Percentiles rank a stretch among this genome's conserved stretches.
phyloP scores from a whole-genome alignment of 1,284 basidiomycete species.

The Ceratobasidium sp. region DNA sequence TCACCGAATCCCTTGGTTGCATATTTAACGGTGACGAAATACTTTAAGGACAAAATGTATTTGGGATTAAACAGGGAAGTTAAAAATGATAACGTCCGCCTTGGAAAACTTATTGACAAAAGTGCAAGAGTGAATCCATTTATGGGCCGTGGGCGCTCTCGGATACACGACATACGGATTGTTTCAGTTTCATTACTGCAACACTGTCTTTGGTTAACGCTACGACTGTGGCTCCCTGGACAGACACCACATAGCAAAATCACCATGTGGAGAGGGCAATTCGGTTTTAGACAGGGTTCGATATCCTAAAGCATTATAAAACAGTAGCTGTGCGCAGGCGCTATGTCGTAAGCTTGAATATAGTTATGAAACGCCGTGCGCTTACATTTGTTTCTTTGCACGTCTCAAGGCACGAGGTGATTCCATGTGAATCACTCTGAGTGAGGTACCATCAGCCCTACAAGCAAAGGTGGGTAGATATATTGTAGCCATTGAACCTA shows the following conservation, averaged over 20 bases:
- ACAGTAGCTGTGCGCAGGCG: slow-evolving; percentile 1
- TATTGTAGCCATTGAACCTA: too few relatives aligned
- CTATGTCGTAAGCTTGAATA: background rate
- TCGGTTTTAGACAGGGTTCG: background rate
- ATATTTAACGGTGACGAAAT: too few relatives aligned
- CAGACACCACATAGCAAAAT: slow-evolving; percentile 14
- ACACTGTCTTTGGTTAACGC: too few relatives aligned
- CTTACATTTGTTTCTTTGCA: slow-evolving; percentile 2
- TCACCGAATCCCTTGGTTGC: too few relatives aligned
- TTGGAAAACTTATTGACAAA: too few relatives aligned
- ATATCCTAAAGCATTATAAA: slow-evolving; percentile 15
- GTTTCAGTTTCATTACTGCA: too few relatives aligned
- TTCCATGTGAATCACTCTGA: slow-evolving; percentile 7
- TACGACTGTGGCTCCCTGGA: slow-evolving; percentile 15
- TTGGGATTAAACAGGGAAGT: too few relatives aligned
- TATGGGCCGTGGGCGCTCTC: too few relatives aligned
- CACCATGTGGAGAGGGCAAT: slow-evolving; percentile 11
- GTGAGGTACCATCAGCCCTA: background rate
- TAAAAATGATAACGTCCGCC: too few relatives aligned
- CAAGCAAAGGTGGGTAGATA: background rate
- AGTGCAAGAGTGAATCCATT: too few relatives aligned
- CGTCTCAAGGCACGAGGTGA: slow-evolving; percentile 4
- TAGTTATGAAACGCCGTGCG: background rate
- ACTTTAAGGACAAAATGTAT: too few relatives aligned
- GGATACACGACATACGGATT: too few relatives aligned